phyloP scores from a whole-genome alignment of 2,329 filamentous ascomycete genomes.

The Sporothrix humicola region DNA sequence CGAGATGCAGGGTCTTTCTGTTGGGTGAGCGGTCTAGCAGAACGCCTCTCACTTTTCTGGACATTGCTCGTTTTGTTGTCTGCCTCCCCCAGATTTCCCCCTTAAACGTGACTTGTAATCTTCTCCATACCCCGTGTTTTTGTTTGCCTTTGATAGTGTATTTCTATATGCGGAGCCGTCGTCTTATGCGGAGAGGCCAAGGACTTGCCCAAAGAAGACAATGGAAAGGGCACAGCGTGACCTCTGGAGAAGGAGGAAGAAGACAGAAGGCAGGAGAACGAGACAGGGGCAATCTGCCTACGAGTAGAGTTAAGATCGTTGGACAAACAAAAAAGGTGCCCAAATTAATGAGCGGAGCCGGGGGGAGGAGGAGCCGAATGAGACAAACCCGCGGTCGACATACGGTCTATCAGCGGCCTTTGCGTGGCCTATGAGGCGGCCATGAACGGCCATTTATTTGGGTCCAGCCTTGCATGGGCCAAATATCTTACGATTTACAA shows the following conservation, averaged over 20 bases:
- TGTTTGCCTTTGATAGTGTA: neutral
- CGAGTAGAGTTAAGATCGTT: neutral
- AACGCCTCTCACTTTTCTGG: neutral
- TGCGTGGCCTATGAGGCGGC: neutral
- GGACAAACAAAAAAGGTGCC: neutral
- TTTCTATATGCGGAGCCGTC: slow-evolving; percentile 18
- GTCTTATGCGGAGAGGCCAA: slow-evolving; percentile 18
- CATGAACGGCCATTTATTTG: too few species aligned
- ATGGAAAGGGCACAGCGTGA: neutral
- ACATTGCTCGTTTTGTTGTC: neutral
- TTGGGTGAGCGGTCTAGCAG: neutral
- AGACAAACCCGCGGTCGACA: neutral
- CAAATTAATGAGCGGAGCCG: slow-evolving; percentile 12
- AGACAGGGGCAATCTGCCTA: neutral
- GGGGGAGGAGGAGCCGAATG: slow-evolving; percentile 2
- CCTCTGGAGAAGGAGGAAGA: neutral
- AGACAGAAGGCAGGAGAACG: neutral
- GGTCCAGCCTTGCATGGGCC: neutral
- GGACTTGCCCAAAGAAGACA: neutral
- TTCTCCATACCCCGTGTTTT: slow-evolving; percentile 17
- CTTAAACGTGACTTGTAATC: slow-evolving; percentile 3
- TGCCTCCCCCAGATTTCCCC: slow-evolving; percentile 13
- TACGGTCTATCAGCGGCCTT: neutral
- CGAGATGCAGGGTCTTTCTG: slow-evolving; percentile 9
- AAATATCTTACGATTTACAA: neutral